These are phyloP conservation scores for Annulohypoxylon moriforme DNA, from an alignment of 495 filamentous ascomycete genomes.

Conservation along the genomic window DNA sequence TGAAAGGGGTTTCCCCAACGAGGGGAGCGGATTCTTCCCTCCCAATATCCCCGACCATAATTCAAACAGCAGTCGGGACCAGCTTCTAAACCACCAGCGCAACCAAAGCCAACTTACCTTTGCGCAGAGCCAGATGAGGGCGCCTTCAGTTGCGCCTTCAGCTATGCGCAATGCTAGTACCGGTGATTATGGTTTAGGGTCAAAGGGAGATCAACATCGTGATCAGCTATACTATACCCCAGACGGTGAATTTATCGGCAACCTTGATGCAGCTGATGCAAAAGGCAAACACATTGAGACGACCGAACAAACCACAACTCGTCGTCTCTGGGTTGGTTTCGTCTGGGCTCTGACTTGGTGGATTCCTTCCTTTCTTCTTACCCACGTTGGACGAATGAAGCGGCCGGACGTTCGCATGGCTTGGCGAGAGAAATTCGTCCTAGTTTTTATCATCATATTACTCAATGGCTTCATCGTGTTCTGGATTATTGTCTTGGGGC, in stretches of 20 bases:
- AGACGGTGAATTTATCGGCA: conserved; percentile 65
- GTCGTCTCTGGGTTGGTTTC: conserved; percentile 80
- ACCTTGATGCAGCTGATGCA: conserved; percentile 79
- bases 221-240: conserved; percentile 75
- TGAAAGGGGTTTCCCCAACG: conserved; percentile 73
- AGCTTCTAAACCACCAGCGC: conserved; percentile 71
- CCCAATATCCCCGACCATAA: conserved; percentile 68
- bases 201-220: conserved; percentile 83
- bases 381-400: conserved; percentile 93
- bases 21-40: conserved; percentile 77
- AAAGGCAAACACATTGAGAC: conserved; percentile 81
- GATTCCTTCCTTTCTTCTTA: conserved; percentile 88
- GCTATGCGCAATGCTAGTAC: conserved; percentile 69
- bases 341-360: conserved; percentile 93
- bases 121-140: conserved; percentile 66
- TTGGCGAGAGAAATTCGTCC: conserved; percentile 93
- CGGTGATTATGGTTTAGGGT: conserved; percentile 89
- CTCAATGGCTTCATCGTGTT: conserved; percentile 89
- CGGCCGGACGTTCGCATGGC: conserved; percentile 96
- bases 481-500: conserved; percentile 89
- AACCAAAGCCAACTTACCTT: conserved; percentile 68
- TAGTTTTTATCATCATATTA: conserved; percentile 81
- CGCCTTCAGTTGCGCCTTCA: conserved; percentile 80
- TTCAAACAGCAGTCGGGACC: conserved; percentile 74
- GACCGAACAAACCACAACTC: conserved; percentile 66